Evolutionary conservation across 2,329 filamentous ascomycete species (phyloP), one percentile per base, ranked within the genome.

Genomic region (Harringtonia lauricola): DNA sequence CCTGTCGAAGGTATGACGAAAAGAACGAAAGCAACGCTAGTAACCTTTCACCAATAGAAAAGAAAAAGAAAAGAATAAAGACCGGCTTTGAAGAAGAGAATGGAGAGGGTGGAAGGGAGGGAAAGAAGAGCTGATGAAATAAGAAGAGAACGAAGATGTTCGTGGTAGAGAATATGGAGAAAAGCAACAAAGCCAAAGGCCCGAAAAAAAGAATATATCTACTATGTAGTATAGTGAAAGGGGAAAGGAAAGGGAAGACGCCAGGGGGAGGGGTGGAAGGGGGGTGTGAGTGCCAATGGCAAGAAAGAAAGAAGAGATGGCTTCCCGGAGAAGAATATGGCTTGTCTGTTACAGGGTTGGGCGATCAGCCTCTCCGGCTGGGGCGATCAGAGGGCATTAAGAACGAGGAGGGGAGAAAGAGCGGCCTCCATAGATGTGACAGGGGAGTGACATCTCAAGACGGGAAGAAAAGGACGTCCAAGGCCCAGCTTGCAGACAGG

Each of bases 71-170:
- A 48, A 48, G 33, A 47, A 52, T 13, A 46, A 51, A 52, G 49
- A 55, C 56, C 41, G 53, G 51, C 52, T 56, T 52, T 44, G n/a
- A 19, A 26, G 24, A 15, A 39, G n/a, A 18, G n/a, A 39, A 36
- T 47, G 50, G 44, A 48, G 41, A 49, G 51, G 33, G 8, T 46
- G 35, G 38, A 30, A 30, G 36, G 21, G 39, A 39, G n/a, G 15
- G 12, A 31, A 38, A 47, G 50, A 41, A 49, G 41, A 48, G 51
- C 15, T 4, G 46, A 40, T 36, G 8, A 12, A 40, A 36, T 24
- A 30, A 36, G 17, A 35, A 36, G 24, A 36, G 34, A 26, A 34
- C 15, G 12, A 36, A 36, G 6, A 7, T 26, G 24, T 26, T 10
- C n/a, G n/a, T n/a, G n/a, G n/a, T n/a, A 10, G 24, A 10, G 24